Base-by-base conservation (phyloP, 805 yeast genomes). In the Starmera quercuum region DNA sequence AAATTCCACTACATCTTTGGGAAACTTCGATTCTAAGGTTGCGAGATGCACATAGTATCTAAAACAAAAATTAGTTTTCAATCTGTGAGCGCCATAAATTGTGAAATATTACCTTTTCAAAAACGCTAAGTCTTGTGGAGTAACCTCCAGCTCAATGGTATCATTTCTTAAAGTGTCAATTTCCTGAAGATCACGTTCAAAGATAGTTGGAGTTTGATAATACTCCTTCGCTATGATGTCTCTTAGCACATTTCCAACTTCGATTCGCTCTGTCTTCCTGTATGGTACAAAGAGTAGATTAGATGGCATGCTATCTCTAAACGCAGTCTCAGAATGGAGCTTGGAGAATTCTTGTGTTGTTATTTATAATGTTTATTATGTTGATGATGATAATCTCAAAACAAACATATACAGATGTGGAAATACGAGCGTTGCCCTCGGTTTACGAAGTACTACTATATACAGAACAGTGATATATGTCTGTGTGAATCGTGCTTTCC, bases 1-100 rank as follows among this genome's bases (percentile, higher is more conserved):
- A 43, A 85, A 80, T 25, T 65, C 69, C 7, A 74, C 57, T 14
- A 68, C 61, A 40, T 79, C 80, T 20, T 64, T 63, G 0, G 92
- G 86, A 38, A 88, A 80, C 48, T 81, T 83, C 31, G 55, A 36
- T 24, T 56, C 54, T 7, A 83, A 36, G 7, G 61, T 61, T 1
- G 55, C 38, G 9, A 83, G 42, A 29, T 67, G 66, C 5, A 56
- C 40, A 41, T 64, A 71, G 49, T 82, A 84, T 29, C 66, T 51
- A 23, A 23, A 23, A 23, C 12, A 23, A 8, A 23, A 23, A 23
- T n/a, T n/a, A 23, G n/a, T n/a, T n/a, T n/a, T n/a, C n/a, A n/a
- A n/a, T n/a, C n/a, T n/a, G n/a, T n/a, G n/a, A n/a, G n/a, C n/a
- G n/a, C n/a, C 13, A 7, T n/a, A n/a, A 23, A 23, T 23, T 6